Evolutionary conservation across 345 rosid species (phyloP).

Genomic region (Hypericum perforatum): DNA sequence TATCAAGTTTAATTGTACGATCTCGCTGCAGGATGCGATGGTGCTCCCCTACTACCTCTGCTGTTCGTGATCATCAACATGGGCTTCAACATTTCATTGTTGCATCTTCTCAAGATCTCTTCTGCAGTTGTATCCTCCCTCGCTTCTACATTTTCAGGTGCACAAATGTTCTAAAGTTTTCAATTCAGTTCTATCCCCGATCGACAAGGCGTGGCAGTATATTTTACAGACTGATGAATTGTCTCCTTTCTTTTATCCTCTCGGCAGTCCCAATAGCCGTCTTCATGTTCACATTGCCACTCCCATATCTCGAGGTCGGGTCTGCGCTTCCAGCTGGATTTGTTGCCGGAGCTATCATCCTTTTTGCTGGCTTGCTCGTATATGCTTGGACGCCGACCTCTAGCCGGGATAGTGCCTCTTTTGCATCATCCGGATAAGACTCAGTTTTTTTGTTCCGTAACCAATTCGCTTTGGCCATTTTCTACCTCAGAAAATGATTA

Average conservation of each 20-base stretch:
- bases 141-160: slow-evolving; percentile 94
- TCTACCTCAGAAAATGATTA: no score
- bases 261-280: slow-evolving; percentile 82
- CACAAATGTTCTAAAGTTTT: neutral
- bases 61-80: slow-evolving; percentile 76
- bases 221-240: no score
- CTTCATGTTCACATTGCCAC: slow-evolving; percentile 68
- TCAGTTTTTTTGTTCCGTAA: no score
- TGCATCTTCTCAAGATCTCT: slow-evolving; percentile 87
- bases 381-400: slow-evolving; percentile 61
- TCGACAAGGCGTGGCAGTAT: no score
- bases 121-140: slow-evolving; percentile 86
- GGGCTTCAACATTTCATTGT: slow-evolving; percentile 79
- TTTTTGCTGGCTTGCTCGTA: slow-evolving; percentile 62
- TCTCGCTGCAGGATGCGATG: slow-evolving; percentile 64
- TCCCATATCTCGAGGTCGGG: slow-evolving; percentile 75
- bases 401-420: slow-evolving; percentile 3
- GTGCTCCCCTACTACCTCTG: slow-evolving; percentile 85
- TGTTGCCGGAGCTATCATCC: slow-evolving; percentile 68
- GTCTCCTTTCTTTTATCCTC: no score
- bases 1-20: no score
- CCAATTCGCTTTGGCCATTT: no score
- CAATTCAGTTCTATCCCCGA: neutral
- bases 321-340: slow-evolving; percentile 81
- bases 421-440: slow-evolving; percentile 4